A percentile compares a stretch with the other conserved stretches of the same genome.
These are phyloP conservation scores for Ilyonectria robusta DNA, from an alignment of 2,329 filamentous ascomycete species.

Conservation along the genomic window DNA sequence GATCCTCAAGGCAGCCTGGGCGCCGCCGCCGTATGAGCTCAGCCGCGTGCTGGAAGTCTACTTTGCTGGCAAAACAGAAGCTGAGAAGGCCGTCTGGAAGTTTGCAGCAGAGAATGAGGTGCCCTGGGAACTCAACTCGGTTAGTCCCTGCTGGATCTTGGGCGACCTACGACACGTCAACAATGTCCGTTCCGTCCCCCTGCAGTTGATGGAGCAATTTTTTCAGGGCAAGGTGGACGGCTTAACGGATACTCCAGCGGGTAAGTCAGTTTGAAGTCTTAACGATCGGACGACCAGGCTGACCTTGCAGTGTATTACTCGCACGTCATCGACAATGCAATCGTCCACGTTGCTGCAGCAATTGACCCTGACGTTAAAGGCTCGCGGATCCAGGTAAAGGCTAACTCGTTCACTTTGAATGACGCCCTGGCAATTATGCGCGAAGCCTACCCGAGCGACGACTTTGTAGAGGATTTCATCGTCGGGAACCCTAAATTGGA, in stretches of 20 bases:
- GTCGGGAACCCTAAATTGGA: background rate
- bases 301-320: constrained; percentile 2
- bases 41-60: background rate
- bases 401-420: constrained; percentile 3
- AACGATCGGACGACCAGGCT: background rate
- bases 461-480: constrained; percentile 5
- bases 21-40: background rate
- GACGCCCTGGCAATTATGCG: constrained; percentile 11
- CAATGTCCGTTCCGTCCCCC: constrained; percentile 6
- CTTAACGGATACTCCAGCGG: background rate
- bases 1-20: background rate
- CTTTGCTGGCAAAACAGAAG: background rate
- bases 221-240: background rate
- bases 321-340: background rate
- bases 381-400: constrained; percentile 6
- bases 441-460: constrained; percentile 1
- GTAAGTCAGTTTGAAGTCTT: background rate
- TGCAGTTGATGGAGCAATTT: constrained; percentile 9
- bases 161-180: constrained; percentile 15
- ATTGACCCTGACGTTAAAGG: constrained; percentile 1
- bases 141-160: constrained; percentile 21
- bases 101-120: constrained; percentile 7
- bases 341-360: constrained; percentile 1
- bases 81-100: background rate
- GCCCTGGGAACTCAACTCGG: constrained; percentile 12